Conservation (phyloP, 192 early-diverging fungal genomes). For the Coemansia sp. region DNA sequence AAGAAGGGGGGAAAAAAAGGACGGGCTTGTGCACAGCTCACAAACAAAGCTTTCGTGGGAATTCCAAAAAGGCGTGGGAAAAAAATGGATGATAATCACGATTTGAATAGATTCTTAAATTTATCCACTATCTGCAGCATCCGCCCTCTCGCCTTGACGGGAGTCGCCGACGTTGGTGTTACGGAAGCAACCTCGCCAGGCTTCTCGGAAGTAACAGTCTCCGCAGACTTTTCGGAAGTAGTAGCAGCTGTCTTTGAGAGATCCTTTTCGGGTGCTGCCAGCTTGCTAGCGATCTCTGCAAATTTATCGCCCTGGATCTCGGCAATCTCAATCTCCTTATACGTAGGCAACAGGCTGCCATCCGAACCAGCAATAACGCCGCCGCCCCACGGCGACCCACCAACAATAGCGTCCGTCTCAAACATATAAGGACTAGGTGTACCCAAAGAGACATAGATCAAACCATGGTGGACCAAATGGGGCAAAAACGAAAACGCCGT, state of each 20-base stretch:
- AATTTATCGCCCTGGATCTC: constrained; percentile 64
- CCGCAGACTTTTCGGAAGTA: background rate
- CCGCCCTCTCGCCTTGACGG: background rate
- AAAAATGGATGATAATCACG: background rate
- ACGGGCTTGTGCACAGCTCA: background rate
- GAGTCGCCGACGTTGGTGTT: background rate
- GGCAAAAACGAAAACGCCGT: constrained; percentile 70
- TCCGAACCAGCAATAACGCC: constrained; percentile 69
- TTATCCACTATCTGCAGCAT: background rate
- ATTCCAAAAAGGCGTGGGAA: background rate
- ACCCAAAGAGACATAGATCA: constrained; percentile 78
- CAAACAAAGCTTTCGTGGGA: background rate
- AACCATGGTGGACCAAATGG: constrained; percentile 76
- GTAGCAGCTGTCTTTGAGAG: background rate
- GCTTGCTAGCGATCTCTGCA: constrained; percentile 57
- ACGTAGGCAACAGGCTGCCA: constrained; percentile 64
- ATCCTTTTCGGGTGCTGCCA: constrained; percentile 22
- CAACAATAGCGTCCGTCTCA: constrained; percentile 66
- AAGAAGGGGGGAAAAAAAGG: background rate
- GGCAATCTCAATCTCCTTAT: constrained; percentile 69
- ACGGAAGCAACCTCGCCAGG: background rate
- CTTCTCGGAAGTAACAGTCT: background rate
- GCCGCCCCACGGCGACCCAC: constrained; percentile 71
- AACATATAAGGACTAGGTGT: constrained; percentile 55
- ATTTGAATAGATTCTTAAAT: background rate